These are phyloP conservation scores for Cystofilobasidium bisporidii DNA, from an alignment of 768 basidiomycete species.

Conservation along the genomic window DNA sequence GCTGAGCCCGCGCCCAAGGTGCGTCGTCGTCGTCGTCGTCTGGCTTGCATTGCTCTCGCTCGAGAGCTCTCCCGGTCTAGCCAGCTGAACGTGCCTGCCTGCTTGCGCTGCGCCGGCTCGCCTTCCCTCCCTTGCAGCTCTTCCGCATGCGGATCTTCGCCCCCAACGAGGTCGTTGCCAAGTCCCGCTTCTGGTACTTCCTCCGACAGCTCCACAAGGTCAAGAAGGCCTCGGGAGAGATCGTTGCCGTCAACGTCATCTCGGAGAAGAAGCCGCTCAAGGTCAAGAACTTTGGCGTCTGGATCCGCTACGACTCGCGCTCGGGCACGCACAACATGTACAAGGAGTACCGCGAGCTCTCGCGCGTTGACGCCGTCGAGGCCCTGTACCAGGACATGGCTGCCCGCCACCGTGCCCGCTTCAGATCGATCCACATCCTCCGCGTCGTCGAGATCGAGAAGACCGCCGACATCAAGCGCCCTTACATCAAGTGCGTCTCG, in stretches of 20 bases:
- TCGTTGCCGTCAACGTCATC: slow-evolving; percentile 96
- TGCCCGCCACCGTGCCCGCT: slow-evolving; percentile 95
- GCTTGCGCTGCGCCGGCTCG: neutral
- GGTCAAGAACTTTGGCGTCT: slow-evolving; percentile 99
- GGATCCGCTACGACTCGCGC: slow-evolving; percentile 98
- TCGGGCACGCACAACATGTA: slow-evolving; percentile 99
- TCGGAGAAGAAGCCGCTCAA: slow-evolving; percentile 94
- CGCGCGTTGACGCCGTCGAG: slow-evolving; percentile 89
- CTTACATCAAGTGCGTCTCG: slow-evolving; percentile 39
- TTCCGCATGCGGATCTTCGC: slow-evolving; percentile 67
- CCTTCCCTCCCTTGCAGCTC: slow-evolving; percentile 9
- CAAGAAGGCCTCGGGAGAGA: slow-evolving; percentile 98
- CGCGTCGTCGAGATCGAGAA: slow-evolving; percentile 70
- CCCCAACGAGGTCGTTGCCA: slow-evolving; percentile 95
- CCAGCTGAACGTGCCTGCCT: too few relatives aligned
- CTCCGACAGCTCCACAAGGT: slow-evolving; percentile 96
- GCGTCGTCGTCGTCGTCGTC: too few relatives aligned
- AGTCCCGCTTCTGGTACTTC: slow-evolving; percentile 99
- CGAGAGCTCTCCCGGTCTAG: too few relatives aligned
- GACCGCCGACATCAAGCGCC: slow-evolving; percentile 79
- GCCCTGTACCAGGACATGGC: slow-evolving; percentile 99
- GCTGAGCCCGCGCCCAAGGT: slow-evolving; percentile 90
- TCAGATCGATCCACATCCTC: slow-evolving; percentile 87
- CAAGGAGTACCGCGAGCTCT: slow-evolving; percentile 89
- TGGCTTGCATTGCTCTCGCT: neutral